Evolutionary conservation across 2,329 filamentous ascomycete species (phyloP).

Genomic region (Epichloe glyceriae): DNA sequence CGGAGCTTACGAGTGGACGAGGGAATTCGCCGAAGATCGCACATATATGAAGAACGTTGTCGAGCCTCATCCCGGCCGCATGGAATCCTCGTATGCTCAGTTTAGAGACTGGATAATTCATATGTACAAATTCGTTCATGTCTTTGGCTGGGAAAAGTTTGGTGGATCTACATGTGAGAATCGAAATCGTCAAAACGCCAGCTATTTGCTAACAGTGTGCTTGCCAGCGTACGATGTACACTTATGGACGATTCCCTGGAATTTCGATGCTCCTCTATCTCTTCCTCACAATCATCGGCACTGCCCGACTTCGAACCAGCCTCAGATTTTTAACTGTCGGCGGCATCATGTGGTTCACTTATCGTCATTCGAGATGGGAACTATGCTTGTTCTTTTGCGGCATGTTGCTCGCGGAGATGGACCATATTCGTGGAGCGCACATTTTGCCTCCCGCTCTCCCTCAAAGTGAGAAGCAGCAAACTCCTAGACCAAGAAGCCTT

Average conservation of each 20-base stretch:
- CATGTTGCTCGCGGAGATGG: constrained; percentile 41
- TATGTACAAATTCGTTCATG: constrained; percentile 36
- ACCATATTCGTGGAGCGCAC: constrained; percentile 35
- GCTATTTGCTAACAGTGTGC: constrained; percentile 10
- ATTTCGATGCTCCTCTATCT: constrained; percentile 45
- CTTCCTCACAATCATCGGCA: constrained; percentile 38
- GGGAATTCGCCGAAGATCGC: constrained; percentile 30
- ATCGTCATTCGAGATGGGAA: constrained; percentile 39
- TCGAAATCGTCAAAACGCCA: background rate
- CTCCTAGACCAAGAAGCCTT: background rate
- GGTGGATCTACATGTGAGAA: constrained; percentile 31
- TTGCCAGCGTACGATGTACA: constrained; percentile 38
- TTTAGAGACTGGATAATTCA: constrained; percentile 32
- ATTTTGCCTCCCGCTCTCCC: constrained; percentile 17
- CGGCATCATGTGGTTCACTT: constrained; percentile 29
- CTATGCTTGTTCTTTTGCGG: constrained; percentile 42
- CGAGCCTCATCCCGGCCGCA: constrained; percentile 31
- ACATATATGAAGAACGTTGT: constrained; percentile 33
- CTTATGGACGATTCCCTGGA: constrained; percentile 51
- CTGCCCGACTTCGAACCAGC: constrained; percentile 30
- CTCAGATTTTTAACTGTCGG: constrained; percentile 30
- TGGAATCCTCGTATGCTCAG: constrained; percentile 26
- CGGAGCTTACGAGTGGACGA: constrained; percentile 35
- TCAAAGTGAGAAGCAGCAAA: constrained; percentile 10
- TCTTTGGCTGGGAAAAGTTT: constrained; percentile 37